Evolutionary conservation across 148 eudicot genomes (phyloP).

Genomic region (Euryodendron excelsum): DNA sequence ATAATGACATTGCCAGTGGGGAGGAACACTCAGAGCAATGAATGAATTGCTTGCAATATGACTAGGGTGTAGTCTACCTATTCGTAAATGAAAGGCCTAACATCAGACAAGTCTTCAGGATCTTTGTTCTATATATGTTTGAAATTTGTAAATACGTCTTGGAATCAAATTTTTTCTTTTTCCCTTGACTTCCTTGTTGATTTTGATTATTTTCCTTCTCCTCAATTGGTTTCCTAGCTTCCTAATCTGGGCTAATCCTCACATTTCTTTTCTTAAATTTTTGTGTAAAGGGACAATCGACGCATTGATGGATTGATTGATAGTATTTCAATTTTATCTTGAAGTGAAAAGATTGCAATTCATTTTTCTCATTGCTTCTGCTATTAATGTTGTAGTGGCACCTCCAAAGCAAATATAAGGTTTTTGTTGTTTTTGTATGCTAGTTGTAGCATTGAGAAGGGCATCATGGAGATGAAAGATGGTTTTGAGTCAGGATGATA

Average conservation of each 20-base stretch:
- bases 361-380: too few species aligned
- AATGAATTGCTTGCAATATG: conserved; percentile 73
- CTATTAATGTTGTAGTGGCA: too few species aligned
- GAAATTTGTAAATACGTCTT: conserved; percentile 55
- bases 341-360: too few species aligned
- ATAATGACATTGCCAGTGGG: conserved; percentile 69
- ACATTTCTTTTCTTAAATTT: conserved; percentile 49
- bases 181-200: conserved; percentile 20
- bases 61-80: too few species aligned
- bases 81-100: conserved; percentile 91
- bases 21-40: conserved; percentile 70
- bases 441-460: too few species aligned
- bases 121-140: conserved; percentile 61
- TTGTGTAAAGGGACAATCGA: conserved; percentile 76
- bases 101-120: conserved; percentile 71
- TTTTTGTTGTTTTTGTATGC: too few species aligned
- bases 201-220: conserved; percentile 17
- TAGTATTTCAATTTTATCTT: too few species aligned
- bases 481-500: too few species aligned
- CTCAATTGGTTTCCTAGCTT: conserved; percentile 42
- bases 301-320: conserved; percentile 78
- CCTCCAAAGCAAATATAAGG: too few species aligned
- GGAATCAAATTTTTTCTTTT: conserved; percentile 24
- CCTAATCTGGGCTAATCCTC: conserved; percentile 49
- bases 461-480: too few species aligned